Conservation (phyloP, 768 basidiomycete species). For the Termitomyces sp. region DNA sequence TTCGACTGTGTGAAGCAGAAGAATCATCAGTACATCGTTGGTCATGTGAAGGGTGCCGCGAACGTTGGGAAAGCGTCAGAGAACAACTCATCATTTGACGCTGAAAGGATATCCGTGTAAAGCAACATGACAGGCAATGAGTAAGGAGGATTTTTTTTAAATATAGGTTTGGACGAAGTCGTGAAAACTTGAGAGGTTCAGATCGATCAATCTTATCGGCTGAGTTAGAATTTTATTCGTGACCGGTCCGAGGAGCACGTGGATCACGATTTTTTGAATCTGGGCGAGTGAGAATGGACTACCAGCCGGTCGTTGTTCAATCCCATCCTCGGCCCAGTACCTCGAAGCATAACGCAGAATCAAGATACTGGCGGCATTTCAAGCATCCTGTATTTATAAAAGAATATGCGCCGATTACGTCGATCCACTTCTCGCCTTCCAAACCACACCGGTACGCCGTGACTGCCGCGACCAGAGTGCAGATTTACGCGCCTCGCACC, state of each 20-base stretch:
- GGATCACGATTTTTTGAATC: constrained; percentile 13
- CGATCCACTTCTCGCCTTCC: constrained; percentile 83
- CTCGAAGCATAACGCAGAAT: constrained; percentile 65
- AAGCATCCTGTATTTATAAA: constrained; percentile 92
- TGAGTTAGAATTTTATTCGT: constrained; percentile 11
- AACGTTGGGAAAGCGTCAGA: constrained; percentile 90
- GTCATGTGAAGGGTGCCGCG: constrained; percentile 20
- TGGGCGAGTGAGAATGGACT: constrained; percentile 50
- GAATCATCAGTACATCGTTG: constrained; percentile 3
- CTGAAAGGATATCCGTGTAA: constrained; percentile 65
- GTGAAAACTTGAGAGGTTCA: constrained; percentile 11
- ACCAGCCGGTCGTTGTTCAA: constrained; percentile 70
- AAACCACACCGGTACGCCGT: constrained; percentile 94
- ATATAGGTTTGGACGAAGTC: constrained; percentile 4
- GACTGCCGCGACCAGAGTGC: constrained; percentile 87
- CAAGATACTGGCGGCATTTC: constrained; percentile 83
- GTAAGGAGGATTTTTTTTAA: constrained; percentile 12
- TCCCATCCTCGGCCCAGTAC: constrained; percentile 46
- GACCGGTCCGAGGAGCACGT: constrained; percentile 15
- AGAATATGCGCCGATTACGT: constrained; percentile 94
- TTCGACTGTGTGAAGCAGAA: constrained; percentile 55
- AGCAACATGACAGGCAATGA: constrained; percentile 54
- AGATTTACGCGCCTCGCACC: constrained; percentile 94
- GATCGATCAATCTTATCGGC: constrained; percentile 25
- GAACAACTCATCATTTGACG: constrained; percentile 76